These are phyloP conservation scores for Neurospora sp. DNA, from an alignment of 495 filamentous ascomycete species.

Conservation along the genomic window DNA sequence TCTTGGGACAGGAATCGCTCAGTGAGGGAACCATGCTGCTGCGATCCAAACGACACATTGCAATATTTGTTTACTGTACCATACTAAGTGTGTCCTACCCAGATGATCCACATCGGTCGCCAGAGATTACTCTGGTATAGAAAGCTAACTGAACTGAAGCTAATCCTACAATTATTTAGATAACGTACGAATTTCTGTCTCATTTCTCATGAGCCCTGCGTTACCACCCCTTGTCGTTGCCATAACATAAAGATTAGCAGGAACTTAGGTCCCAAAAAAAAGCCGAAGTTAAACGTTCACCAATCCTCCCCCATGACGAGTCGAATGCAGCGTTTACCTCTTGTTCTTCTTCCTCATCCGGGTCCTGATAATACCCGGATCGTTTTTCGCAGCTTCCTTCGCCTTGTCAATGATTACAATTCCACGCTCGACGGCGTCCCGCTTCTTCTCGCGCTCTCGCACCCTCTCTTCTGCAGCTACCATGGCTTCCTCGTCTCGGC, in stretches of 20 bases:
- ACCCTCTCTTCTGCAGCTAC: conserved; percentile 13
- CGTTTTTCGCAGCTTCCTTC: conserved; percentile 10
- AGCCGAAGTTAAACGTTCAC: not conserved
- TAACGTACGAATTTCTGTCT: not conserved
- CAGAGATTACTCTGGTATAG: not conserved
- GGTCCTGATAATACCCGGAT: conserved; percentile 18
- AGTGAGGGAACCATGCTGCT: not conserved
- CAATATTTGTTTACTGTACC: not conserved
- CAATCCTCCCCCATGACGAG: not conserved
- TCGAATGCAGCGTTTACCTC: not conserved
- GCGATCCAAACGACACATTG: not conserved
- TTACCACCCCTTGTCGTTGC: not conserved
- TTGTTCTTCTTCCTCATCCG: conserved; percentile 17
- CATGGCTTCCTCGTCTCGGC: conserved; percentile 27
- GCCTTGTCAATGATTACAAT: conserved; percentile 2
- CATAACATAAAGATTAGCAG: not conserved
- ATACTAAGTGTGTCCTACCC: not conserved
- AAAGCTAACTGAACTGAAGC: not conserved
- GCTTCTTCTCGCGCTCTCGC: conserved; percentile 18
- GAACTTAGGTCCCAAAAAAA: not conserved
- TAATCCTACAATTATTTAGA: not conserved
- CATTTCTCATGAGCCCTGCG: not conserved
- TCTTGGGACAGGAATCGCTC: not conserved
- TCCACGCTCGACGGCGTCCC: conserved; percentile 7
- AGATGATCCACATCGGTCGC: not conserved